Conservation (phyloP, 2,329 filamentous ascomycete genomes). For the Trichoderma gracile region DNA sequence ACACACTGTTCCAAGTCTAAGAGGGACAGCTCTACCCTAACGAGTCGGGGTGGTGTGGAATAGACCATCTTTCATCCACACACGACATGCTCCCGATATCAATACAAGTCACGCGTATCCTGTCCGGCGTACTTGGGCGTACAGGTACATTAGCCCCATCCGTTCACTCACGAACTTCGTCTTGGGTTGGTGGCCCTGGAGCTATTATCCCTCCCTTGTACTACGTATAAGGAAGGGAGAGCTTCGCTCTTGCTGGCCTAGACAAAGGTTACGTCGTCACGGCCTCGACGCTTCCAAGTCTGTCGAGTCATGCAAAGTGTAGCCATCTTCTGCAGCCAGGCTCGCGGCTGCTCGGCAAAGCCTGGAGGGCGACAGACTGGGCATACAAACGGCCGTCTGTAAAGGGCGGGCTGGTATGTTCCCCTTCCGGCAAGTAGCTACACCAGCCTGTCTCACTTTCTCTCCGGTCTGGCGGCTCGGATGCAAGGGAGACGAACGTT, state of each 20-base stretch:
- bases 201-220: neutral
- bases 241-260: neutral
- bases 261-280: neutral
- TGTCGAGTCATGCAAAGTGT: constrained; percentile 5
- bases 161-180: neutral
- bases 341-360: constrained; percentile 1
- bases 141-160: neutral
- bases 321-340: constrained; percentile 8
- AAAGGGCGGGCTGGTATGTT: neutral
- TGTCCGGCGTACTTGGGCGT: neutral
- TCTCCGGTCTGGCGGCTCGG: neutral
- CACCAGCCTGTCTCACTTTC: constrained; percentile 1
- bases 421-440: neutral
- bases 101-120: constrained; percentile 11
- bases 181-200: neutral
- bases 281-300: constrained; percentile 12
- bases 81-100: neutral
- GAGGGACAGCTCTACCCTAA: neutral
- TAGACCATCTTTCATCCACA: neutral
- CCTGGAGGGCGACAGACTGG: constrained; percentile 3
- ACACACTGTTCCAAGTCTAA: neutral
- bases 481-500: neutral
- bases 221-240: neutral
- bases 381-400: neutral
- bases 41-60: constrained; percentile 3